These are phyloP conservation scores for Geranium rotundifolium DNA, from an alignment of 345 rosid species.

Conservation along the genomic window DNA sequence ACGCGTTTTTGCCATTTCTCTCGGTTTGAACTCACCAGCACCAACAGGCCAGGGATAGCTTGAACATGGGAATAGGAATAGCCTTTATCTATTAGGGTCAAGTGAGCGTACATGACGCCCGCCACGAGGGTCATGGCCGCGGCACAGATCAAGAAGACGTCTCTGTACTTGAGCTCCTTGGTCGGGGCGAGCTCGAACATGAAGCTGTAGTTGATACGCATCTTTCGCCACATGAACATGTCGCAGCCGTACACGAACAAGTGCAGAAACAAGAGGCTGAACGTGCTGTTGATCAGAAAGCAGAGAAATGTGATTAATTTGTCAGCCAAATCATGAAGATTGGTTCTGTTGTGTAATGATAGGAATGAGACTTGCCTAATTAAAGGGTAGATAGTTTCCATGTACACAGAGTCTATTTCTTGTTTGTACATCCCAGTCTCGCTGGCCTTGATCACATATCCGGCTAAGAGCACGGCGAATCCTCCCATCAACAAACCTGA, in stretches of 20 bases:
- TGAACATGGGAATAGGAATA: conserved; percentile 63
- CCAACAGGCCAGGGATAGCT: conserved; percentile 76
- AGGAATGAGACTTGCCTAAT: conserved; percentile 55
- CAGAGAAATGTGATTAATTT: neutral
- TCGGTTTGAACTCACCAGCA: conserved; percentile 39
- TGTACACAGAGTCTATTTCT: conserved; percentile 59
- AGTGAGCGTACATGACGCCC: conserved; percentile 77
- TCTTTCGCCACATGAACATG: conserved; percentile 81
- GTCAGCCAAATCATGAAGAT: neutral
- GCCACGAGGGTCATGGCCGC: conserved; percentile 60
- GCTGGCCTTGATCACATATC: conserved; percentile 79
- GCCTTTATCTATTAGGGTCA: conserved; percentile 63
- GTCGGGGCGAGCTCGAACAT: conserved; percentile 73
- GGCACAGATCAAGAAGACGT: conserved; percentile 76
- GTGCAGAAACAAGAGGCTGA: conserved; percentile 77
- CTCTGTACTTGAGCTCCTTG: conserved; percentile 88
- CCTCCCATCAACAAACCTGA: conserved; percentile 92
- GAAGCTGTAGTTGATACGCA: conserved; percentile 86
- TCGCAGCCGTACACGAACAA: conserved; percentile 89
- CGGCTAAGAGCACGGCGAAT: conserved; percentile 78
- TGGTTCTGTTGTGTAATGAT: too few relatives aligned
- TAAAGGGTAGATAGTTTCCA: conserved; percentile 95
- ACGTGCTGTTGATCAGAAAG: conserved; percentile 58
- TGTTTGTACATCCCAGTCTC: conserved; percentile 69
- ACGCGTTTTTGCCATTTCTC: too few relatives aligned